Conservation (phyloP, 345 rosid species). For the Adansonia digitata region DNA sequence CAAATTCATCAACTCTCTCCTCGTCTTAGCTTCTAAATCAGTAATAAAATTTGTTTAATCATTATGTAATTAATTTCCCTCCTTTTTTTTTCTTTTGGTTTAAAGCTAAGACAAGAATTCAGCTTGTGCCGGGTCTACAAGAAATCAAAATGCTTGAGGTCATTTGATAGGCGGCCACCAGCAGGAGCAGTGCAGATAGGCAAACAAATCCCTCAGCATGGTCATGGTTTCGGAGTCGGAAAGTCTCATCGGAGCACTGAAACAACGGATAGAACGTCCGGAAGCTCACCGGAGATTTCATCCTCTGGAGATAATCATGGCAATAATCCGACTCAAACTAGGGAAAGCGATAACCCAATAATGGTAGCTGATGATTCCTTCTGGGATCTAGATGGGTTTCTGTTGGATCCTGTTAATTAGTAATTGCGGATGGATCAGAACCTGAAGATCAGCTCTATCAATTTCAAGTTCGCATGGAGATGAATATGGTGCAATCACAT, state of each 20-base stretch:
- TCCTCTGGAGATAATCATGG: background rate
- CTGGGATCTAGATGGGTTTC: background rate
- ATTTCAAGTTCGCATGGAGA: background rate
- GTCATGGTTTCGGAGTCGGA: background rate
- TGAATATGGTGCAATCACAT: background rate
- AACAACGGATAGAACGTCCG: background rate
- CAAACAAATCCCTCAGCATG: background rate
- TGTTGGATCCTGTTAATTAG: background rate
- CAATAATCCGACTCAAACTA: background rate
- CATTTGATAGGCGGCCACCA: slow-evolving; percentile 38
- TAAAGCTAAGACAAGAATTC: slow-evolving; percentile 36
- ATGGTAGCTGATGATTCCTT: background rate
- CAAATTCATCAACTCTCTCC: background rate
- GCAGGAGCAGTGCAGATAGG: background rate
- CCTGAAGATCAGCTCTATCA: background rate
- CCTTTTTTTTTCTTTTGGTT: background rate
- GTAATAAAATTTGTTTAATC: background rate
- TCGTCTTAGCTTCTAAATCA: background rate
- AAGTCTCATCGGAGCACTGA: background rate
- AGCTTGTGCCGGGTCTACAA: slow-evolving; percentile 43
- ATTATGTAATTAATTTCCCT: background rate
- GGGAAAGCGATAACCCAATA: background rate
- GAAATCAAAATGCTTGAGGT: slow-evolving; percentile 28
- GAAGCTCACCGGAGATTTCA: background rate
- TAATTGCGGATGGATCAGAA: background rate